These are phyloP conservation scores for Silene vulgaris DNA, from an alignment of 179 eudicot species.

Conservation along the genomic window DNA sequence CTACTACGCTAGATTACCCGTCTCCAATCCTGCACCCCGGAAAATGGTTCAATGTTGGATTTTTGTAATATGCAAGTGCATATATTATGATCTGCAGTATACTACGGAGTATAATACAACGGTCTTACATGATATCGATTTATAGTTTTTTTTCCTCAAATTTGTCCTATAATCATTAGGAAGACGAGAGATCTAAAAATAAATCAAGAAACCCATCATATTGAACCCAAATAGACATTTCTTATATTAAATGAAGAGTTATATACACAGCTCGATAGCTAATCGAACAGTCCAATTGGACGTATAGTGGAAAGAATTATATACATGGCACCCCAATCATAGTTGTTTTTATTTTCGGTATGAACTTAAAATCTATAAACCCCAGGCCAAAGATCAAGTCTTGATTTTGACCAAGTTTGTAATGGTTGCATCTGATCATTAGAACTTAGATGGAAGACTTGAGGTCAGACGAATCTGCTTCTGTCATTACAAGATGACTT, in stretches of 20 bases:
- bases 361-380: not conserved
- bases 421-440: not conserved
- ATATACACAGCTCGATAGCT: not conserved
- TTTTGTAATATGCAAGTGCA: too few species aligned
- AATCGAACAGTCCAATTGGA: not conserved
- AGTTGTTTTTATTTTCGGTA: too few species aligned
- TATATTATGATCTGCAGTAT: too few species aligned
- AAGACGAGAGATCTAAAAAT: not conserved
- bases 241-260: not conserved
- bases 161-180: not conserved
- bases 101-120: too few species aligned
- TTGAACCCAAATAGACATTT: conserved; percentile 3
- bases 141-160: not conserved
- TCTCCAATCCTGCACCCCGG: too few species aligned
- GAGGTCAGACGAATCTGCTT: conserved; percentile 11
- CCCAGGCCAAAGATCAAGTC: not conserved
- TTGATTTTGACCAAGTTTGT: conserved; percentile 1
- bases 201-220: conserved; percentile 1
- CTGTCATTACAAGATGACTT: conserved; percentile 26
- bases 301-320: conserved; percentile 8
- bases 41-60: too few species aligned
- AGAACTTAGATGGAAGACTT: conserved; percentile 21
- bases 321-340: not conserved
- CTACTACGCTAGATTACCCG: too few species aligned
- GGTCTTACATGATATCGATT: too few species aligned